Evolutionary conservation across 768 basidiomycete genomes (phyloP).

Genomic region (Piloderma croceum): DNA sequence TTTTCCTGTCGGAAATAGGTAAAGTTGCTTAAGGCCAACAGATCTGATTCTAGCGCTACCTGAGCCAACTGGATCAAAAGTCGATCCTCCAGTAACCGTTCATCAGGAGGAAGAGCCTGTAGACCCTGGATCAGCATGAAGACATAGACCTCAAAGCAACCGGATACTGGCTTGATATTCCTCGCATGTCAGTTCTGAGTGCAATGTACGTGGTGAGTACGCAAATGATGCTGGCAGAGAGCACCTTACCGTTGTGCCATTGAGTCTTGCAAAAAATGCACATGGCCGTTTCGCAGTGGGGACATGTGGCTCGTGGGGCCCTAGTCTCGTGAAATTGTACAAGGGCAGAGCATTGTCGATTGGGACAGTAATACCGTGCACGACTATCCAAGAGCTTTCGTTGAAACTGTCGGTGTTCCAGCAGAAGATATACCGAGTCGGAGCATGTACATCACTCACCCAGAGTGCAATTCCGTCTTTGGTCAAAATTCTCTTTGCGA

Average conservation of each 20-base stretch:
- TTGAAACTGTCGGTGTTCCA: constrained; percentile 22
- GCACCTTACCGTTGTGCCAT: constrained; percentile 30
- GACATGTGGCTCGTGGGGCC: constrained; percentile 29
- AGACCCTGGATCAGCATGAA: constrained; percentile 3
- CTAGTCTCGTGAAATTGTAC: constrained; percentile 32
- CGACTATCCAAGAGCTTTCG: constrained; percentile 31
- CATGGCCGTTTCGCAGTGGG: constrained; percentile 26
- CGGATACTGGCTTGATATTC: constrained; percentile 28
- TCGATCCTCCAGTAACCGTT: constrained; percentile 35
- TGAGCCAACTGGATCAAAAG: constrained; percentile 29
- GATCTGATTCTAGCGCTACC: too few species aligned
- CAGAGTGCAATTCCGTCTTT: constrained; percentile 31
- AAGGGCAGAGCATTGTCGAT: too few species aligned
- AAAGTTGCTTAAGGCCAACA: too few species aligned
- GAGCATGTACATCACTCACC: constrained; percentile 17
- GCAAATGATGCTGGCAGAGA: background rate
- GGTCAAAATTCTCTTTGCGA: constrained; percentile 26
- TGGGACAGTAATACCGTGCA: constrained; percentile 33
- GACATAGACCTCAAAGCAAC: background rate
- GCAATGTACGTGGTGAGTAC: background rate
- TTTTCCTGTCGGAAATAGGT: too few species aligned
- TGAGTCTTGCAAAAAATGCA: constrained; percentile 30
- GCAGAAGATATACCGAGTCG: background rate
- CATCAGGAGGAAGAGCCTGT: constrained; percentile 32
- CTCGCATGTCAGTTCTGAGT: constrained; percentile 25